Conservation (phyloP, 2,329 filamentous ascomycete species). For the Colletotrichum caudatum region DNA sequence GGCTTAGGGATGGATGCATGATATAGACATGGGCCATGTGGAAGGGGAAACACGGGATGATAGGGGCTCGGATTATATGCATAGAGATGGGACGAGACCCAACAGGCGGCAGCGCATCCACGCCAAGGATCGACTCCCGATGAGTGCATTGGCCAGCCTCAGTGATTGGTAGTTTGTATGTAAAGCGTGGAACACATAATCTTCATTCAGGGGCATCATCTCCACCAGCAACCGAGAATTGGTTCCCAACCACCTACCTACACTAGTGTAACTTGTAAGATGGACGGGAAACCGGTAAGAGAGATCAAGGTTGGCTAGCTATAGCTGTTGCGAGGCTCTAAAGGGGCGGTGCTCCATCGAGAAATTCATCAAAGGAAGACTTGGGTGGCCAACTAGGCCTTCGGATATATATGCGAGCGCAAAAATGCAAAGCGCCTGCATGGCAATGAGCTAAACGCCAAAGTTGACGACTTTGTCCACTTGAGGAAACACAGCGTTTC, state of each 20-base stretch:
- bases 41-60: conserved; percentile 22
- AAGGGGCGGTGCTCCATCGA: neutral
- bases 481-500: neutral
- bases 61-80: conserved; percentile 5
- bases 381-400: neutral
- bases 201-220: conserved; percentile 2
- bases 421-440: neutral
- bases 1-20: conserved; percentile 14
- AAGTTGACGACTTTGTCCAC: neutral
- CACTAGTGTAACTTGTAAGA: neutral
- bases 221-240: neutral
- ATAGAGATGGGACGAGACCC: neutral
- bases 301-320: neutral
- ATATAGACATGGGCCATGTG: conserved; percentile 15
- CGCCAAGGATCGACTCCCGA: conserved; percentile 38
- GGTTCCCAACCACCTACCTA: neutral
- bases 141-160: conserved; percentile 26
- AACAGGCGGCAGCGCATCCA: conserved; percentile 16
- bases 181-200: conserved; percentile 26
- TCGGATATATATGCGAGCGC: neutral
- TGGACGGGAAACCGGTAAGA: neutral
- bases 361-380: neutral
- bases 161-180: conserved; percentile 15
- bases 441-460: neutral
- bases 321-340: neutral